Percentiles rank a stretch among this genome's conserved stretches.
Conservation (phyloP, 2,329 filamentous ascomycete genomes). For the Leptographium flavum region DNA sequence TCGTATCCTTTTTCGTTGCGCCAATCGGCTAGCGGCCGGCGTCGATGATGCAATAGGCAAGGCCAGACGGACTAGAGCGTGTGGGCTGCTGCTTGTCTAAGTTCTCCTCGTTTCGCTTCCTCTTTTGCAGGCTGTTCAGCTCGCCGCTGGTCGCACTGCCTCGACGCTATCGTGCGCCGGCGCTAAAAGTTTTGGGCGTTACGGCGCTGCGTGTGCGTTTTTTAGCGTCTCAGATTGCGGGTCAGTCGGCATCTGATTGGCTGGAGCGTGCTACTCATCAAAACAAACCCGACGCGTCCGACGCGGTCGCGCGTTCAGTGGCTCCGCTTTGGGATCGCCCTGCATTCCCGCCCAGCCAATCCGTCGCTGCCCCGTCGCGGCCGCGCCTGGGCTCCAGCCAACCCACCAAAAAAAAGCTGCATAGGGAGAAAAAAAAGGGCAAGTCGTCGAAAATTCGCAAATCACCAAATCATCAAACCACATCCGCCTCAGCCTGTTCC, state of each 20-base stretch:
- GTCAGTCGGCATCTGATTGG: slow-evolving; percentile 8
- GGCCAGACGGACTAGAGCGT: too few species aligned
- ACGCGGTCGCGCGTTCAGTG: slow-evolving; percentile 8
- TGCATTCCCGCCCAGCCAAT: slow-evolving; percentile 3
- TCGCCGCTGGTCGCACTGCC: background rate
- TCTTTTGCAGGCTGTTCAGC: background rate
- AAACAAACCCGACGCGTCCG: slow-evolving; percentile 11
- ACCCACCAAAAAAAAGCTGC: too few species aligned
- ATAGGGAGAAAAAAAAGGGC: too few species aligned
- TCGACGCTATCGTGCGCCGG: background rate
- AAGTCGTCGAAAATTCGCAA: too few species aligned
- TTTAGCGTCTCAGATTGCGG: slow-evolving; percentile 4
- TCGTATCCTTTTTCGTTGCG: too few species aligned
- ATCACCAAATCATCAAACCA: too few species aligned
- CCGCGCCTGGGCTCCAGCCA: too few species aligned
- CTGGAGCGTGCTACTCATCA: slow-evolving; percentile 4
- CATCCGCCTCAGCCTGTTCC: too few species aligned
- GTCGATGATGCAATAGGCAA: too few species aligned
- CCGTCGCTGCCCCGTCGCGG: background rate
- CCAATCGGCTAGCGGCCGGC: too few species aligned
- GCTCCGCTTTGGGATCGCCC: background rate
- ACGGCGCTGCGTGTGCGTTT: background rate
- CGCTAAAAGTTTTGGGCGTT: background rate
- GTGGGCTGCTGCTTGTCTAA: too few species aligned
- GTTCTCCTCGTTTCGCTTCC: background rate